Evolutionary conservation across 495 filamentous ascomycete genomes (phyloP).

Genomic region (Tuber borchii): DNA sequence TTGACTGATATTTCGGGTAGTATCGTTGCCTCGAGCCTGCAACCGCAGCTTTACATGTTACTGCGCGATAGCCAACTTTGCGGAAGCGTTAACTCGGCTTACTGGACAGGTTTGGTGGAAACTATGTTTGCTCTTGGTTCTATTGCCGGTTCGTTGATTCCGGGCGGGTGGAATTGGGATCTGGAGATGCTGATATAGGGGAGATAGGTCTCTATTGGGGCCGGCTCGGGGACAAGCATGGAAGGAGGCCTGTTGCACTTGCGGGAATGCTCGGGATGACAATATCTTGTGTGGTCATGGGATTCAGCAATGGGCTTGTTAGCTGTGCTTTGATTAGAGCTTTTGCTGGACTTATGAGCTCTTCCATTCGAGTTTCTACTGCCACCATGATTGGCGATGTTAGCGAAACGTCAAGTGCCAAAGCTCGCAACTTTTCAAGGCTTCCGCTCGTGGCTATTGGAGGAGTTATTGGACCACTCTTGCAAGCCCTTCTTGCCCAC

Average conservation of each 20-base stretch:
- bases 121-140: conserved; percentile 49
- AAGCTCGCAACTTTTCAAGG: conserved; percentile 45
- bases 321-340: conserved; percentile 46
- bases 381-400: conserved; percentile 48
- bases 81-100: conserved; percentile 45
- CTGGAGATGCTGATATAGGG: conserved; percentile 17
- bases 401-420: conserved; percentile 41
- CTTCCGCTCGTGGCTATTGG: conserved; percentile 46
- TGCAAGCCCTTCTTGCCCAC: conserved; percentile 43
- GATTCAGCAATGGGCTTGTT: conserved; percentile 45
- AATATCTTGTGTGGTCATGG: conserved; percentile 46
- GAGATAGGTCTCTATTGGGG: conserved; percentile 44
- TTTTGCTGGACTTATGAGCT: conserved; percentile 45
- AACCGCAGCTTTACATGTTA: conserved; percentile 47
- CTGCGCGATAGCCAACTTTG: conserved; percentile 45
- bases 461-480: conserved; percentile 46
- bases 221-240: conserved; percentile 44
- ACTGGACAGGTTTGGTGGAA: conserved; percentile 46
- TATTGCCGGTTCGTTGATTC: conserved; percentile 41
- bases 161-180: not conserved
- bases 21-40: conserved; percentile 47
- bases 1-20: conserved; percentile 24
- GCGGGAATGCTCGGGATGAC: conserved; percentile 44
- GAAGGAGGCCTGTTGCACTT: conserved; percentile 44
- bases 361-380: conserved; percentile 44